Percentiles rank a stretch among this genome's conserved stretches.
These are phyloP conservation scores for Magnolia changhungtana DNA, from an alignment of 164 flowering plant genomes.

Conservation along the genomic window DNA sequence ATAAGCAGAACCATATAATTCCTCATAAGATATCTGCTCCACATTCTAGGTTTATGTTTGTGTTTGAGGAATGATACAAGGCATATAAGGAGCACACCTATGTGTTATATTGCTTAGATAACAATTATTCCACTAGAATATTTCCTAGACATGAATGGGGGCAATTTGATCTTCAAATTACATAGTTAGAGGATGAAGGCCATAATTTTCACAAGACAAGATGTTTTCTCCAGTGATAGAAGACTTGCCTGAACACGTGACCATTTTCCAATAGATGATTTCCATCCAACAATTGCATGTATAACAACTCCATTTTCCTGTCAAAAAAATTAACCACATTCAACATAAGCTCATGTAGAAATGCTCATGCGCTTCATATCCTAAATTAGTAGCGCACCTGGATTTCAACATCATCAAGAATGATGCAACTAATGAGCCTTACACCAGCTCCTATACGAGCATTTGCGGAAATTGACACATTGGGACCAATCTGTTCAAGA, in stretches of 20 bases:
- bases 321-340: slow-evolving; percentile 2
- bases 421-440: slow-evolving; percentile 83
- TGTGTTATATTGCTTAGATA: no score
- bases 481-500: slow-evolving; percentile 82
- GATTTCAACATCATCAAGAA: slow-evolving; percentile 94
- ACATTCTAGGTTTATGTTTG: no score
- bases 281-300: slow-evolving; percentile 95
- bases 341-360: slow-evolving; percentile 7
- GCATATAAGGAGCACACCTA: neutral
- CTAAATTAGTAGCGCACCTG: slow-evolving; percentile 44
- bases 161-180: neutral
- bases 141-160: neutral
- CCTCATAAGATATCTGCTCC: no score
- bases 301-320: slow-evolving; percentile 95
- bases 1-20: neutral
- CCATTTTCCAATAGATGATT: slow-evolving; percentile 95
- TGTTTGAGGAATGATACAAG: neutral
- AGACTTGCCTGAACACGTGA: slow-evolving; percentile 83
- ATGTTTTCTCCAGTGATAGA: neutral
- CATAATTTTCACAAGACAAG: neutral
- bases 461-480: slow-evolving; percentile 96
- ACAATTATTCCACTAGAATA: neutral
- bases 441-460: slow-evolving; percentile 92
- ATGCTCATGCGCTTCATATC: neutral
- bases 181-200: neutral